A percentile compares a stretch with the other conserved stretches of the same genome.
Conservation (phyloP, 169 alveolate species). For the Babesia ovata region DNA sequence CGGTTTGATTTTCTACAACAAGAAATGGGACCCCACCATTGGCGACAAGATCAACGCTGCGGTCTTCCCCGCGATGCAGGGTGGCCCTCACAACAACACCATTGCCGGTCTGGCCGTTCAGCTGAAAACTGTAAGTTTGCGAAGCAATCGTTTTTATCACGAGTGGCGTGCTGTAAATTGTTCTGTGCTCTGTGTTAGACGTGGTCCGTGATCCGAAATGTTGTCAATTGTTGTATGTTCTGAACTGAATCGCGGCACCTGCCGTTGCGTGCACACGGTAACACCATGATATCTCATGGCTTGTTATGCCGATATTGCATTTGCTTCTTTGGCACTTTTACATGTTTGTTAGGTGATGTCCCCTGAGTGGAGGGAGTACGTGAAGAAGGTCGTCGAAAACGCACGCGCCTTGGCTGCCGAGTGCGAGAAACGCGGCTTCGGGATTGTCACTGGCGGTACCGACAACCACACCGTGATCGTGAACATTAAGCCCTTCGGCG, state of each 20-base stretch:
- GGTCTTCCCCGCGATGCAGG: constrained; percentile 96
- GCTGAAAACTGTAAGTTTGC: constrained; percentile 75
- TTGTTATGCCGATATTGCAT: background rate
- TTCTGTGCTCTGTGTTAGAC: background rate
- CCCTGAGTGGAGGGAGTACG: constrained; percentile 80
- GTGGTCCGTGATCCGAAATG: background rate
- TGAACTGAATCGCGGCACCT: background rate
- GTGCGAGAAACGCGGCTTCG: constrained; percentile 73
- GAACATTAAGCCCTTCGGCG: constrained; percentile 83
- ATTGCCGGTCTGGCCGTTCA: constrained; percentile 88
- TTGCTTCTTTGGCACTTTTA: background rate
- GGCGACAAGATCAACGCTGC: constrained; percentile 90
- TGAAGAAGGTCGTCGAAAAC: constrained; percentile 74
- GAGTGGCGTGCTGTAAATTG: background rate
- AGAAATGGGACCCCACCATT: constrained; percentile 80
- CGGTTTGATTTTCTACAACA: constrained; percentile 90
- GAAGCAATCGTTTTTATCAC: background rate
- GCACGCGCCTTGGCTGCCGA: constrained; percentile 83
- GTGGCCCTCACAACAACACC: constrained; percentile 94
- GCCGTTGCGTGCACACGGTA: no score
- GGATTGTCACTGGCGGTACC: constrained; percentile 88
- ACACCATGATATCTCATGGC: no score
- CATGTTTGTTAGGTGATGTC: constrained; percentile 24
- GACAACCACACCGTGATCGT: constrained; percentile 91
- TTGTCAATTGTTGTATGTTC: background rate